A percentile compares a stretch with the other conserved stretches of the same genome.
These are phyloP conservation scores for Combretum micranthum DNA, from an alignment of 345 rosid species.

Conservation along the genomic window DNA sequence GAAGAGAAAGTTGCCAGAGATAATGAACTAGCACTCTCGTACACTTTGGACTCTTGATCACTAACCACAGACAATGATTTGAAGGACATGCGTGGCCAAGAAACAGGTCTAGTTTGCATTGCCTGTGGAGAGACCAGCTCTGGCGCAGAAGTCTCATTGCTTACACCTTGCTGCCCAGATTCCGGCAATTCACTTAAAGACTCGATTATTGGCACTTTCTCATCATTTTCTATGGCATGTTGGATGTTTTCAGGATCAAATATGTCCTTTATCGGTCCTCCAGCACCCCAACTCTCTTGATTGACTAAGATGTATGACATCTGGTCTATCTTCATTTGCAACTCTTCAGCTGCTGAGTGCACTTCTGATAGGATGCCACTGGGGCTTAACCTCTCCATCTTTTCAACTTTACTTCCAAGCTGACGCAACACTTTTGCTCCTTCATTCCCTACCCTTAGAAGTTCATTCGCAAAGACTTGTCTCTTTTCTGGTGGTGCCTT, in stretches of 20 bases:
- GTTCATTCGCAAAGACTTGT: slow-evolving; percentile 34
- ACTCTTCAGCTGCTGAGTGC: slow-evolving; percentile 62
- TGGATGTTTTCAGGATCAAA: slow-evolving; percentile 25
- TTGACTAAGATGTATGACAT: slow-evolving; percentile 67
- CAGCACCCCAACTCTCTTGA: slow-evolving; percentile 59
- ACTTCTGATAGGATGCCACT: slow-evolving; percentile 47
- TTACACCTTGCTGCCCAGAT: slow-evolving; percentile 17
- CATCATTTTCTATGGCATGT: slow-evolving; percentile 38
- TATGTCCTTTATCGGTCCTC: slow-evolving; percentile 19
- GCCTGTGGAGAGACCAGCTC: slow-evolving; percentile 34
- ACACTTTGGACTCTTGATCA: slow-evolving; percentile 46
- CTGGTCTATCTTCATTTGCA: slow-evolving; percentile 67
- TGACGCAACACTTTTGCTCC: slow-evolving; percentile 39
- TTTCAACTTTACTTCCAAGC: slow-evolving; percentile 36
- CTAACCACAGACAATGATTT: slow-evolving; percentile 14
- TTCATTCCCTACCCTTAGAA: slow-evolving; percentile 37
- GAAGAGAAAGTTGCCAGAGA: slow-evolving; percentile 84
- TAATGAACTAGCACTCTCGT: slow-evolving; percentile 78
- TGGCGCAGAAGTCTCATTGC: slow-evolving; percentile 19
- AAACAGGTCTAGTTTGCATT: slow-evolving; percentile 19
- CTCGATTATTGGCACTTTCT: slow-evolving; percentile 30
- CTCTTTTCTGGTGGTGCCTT: slow-evolving; percentile 86
- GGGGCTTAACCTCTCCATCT: slow-evolving; percentile 38
- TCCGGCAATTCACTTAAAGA: slow-evolving; percentile 51
- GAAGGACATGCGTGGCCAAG: slow-evolving; percentile 67